Percentiles rank a stretch among this genome's conserved stretches.
Conservation (phyloP, 805 yeast species). For the Saccharomycopsis sp. region DNA sequence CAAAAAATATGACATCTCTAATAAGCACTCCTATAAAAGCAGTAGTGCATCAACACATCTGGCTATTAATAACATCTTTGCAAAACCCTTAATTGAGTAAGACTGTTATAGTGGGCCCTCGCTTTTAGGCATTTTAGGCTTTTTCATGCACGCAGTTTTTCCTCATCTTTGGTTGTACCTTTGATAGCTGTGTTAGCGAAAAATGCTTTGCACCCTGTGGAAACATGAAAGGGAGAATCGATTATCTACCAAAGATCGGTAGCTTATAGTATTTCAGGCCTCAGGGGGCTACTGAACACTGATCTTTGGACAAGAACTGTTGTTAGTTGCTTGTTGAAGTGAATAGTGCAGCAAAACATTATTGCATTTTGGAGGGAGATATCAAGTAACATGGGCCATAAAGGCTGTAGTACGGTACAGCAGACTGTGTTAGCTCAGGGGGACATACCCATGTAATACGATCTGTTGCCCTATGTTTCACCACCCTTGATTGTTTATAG, state of each 20-base stretch:
- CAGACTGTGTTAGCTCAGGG: too few relatives aligned
- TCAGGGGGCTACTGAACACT: too few relatives aligned
- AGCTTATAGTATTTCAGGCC: neutral
- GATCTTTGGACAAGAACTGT: too few relatives aligned
- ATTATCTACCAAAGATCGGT: neutral
- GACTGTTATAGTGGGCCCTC: neutral
- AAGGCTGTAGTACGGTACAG: too few relatives aligned
- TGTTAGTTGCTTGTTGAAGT: too few relatives aligned
- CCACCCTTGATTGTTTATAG: neutral
- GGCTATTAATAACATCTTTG: neutral
- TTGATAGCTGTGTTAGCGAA: neutral
- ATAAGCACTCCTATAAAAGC: neutral
- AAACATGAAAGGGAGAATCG: neutral
- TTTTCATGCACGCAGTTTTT: neutral
- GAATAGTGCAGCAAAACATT: neutral
- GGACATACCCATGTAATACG: neutral
- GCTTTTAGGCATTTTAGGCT: neutral
- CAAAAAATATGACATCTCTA: neutral
- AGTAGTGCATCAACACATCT: neutral
- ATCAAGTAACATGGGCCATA: neutral
- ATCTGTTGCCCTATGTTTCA: neutral
- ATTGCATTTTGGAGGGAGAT: neutral
- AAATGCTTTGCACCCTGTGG: neutral
- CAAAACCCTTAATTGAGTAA: neutral
- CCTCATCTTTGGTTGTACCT: neutral